Evolutionary conservation across 441 rosid species (phyloP).

Genomic region (Pelargonium australe): DNA sequence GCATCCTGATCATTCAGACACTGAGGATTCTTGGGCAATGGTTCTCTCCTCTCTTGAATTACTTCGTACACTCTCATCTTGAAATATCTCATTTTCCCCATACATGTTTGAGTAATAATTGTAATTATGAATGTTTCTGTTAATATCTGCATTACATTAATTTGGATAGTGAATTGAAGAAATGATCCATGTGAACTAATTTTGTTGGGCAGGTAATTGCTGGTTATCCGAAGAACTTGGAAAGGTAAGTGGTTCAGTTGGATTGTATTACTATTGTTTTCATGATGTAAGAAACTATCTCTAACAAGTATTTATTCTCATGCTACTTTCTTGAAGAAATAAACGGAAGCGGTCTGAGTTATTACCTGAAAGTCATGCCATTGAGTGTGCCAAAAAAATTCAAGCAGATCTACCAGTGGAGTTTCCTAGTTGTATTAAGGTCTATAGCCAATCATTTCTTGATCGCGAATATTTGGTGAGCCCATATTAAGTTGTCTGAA

Average conservation of each 20-base stretch:
- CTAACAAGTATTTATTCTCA: not conserved
- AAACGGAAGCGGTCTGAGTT: not conserved
- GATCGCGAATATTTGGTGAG: not conserved
- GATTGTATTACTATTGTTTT: not conserved
- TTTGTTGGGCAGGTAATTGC: not conserved
- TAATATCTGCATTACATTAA: not conserved
- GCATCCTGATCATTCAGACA: not conserved
- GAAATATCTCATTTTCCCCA: not conserved
- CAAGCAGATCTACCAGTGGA: not conserved
- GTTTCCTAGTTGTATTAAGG: conserved; percentile 1
- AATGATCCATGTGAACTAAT: not conserved
- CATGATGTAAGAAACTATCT: not conserved
- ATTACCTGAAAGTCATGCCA: not conserved
- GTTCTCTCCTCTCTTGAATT: not conserved
- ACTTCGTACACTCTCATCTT: not conserved
- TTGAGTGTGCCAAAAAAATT: not conserved
- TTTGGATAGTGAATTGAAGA: not conserved
- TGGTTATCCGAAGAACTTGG: not conserved
- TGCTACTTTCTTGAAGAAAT: not conserved
- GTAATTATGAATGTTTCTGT: not conserved
- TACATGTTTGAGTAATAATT: not conserved
- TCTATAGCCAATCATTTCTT: not conserved
- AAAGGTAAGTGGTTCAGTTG: not conserved
- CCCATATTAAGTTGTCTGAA: not conserved
- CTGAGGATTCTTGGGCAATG: not conserved